These are phyloP conservation scores for Albizia julibrissin DNA, from an alignment of 306 rosid genomes.

Conservation along the genomic window DNA sequence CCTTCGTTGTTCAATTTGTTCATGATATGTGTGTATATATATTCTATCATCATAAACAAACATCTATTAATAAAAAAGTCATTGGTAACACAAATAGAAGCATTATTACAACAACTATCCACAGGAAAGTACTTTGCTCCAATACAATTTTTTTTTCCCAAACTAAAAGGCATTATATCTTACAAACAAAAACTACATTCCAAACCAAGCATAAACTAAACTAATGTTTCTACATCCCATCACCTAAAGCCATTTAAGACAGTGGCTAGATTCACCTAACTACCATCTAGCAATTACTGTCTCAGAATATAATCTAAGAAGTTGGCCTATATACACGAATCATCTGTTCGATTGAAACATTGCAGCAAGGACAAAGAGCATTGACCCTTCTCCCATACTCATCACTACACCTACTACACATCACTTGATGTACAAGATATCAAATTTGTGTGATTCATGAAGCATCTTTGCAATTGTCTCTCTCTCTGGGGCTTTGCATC, in stretches of 20 bases:
- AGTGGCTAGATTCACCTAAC: not conserved
- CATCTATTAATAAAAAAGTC: not conserved
- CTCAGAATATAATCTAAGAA: not conserved
- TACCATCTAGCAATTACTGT: not conserved
- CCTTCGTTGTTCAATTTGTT: no score
- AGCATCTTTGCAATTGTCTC: no score
- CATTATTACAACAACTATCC: conserved; percentile 1
- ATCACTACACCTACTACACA: no score
- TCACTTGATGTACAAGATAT: no score
- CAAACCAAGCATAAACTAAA: conserved; percentile 13
- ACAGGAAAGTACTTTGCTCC: not conserved
- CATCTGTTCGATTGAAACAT: no score
- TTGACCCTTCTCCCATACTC: no score
- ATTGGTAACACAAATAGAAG: not conserved
- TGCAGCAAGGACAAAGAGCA: no score
- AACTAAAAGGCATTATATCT: not conserved
- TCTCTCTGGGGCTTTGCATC: no score
- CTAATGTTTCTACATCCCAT: not conserved
- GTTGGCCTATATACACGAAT: no score
- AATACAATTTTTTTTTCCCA: not conserved
- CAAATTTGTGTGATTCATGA: no score
- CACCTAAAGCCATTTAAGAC: not conserved
- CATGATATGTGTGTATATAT: no score
- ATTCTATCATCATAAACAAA: no score
- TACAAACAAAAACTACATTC: not conserved